Percentiles rank a stretch among this genome's conserved stretches.
Conservation (phyloP, 495 filamentous ascomycete genomes). For the Penicillium simplicissimum region DNA sequence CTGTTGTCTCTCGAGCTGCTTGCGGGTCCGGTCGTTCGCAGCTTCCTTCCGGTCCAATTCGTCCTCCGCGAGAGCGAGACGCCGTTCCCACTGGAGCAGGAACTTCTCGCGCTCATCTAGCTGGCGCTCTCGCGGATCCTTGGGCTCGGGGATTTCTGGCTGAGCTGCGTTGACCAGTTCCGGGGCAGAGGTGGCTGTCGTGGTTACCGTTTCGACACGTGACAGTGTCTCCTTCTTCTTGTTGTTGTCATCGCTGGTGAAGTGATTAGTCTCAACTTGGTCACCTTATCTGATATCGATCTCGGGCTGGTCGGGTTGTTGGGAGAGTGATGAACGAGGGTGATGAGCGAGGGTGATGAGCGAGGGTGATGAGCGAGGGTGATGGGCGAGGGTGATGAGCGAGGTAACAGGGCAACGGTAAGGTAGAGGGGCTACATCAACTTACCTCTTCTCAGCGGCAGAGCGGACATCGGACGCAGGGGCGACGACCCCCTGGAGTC, state of each 20-base stretch:
- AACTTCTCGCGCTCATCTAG: not conserved
- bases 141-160: not conserved
- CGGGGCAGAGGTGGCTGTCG: not conserved
- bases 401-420: not conserved
- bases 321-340: not conserved
- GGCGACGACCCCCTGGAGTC: not conserved
- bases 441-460: not conserved
- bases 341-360: too few species aligned
- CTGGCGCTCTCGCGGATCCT: not conserved
- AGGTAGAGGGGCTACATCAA: not conserved
- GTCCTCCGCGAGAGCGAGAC: too few species aligned
- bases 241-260: conserved; percentile 1
- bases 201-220: not conserved
- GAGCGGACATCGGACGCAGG: not conserved
- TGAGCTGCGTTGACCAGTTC: not conserved
- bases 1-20: not conserved
- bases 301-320: not conserved
- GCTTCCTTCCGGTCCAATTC: not conserved
- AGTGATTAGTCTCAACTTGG: not conserved
- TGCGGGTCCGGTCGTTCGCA: not conserved
- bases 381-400: not conserved
- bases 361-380: not conserved
- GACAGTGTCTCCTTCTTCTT: conserved; percentile 6
- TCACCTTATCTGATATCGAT: not conserved
- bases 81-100: too few species aligned